Evolutionary conservation across 257 asterid genomes (phyloP).

Genomic region (Solanum appendiculatum): DNA sequence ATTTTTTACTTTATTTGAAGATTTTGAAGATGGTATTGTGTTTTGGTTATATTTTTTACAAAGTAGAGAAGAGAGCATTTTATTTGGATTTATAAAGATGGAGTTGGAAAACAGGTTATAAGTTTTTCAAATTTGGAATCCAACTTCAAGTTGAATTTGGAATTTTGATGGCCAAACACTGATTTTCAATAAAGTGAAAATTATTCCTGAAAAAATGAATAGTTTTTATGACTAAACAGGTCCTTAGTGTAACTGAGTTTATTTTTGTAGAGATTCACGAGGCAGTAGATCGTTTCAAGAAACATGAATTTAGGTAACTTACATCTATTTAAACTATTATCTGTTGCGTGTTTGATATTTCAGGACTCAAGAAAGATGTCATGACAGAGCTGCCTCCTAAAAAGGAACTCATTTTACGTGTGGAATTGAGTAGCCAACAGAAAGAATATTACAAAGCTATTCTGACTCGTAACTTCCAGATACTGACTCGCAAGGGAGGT

Average conservation of each 20-base stretch:
- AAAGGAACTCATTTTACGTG: conserved; percentile 91
- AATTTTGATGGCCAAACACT: neutral
- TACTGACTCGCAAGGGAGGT: conserved; percentile 94
- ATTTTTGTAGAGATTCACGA: neutral
- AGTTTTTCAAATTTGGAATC: neutral
- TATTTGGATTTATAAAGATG: neutral
- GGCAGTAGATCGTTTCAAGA: neutral
- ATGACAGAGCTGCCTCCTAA: conserved; percentile 93
- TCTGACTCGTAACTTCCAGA: conserved; percentile 89
- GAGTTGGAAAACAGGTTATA: neutral
- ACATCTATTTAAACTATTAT: neutral
- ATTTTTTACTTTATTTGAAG: neutral
- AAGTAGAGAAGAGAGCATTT: neutral
- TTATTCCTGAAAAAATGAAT: neutral
- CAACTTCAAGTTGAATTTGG: neutral
- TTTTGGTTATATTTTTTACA: neutral
- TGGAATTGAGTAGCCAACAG: conserved; percentile 89
- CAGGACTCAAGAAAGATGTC: conserved; percentile 97
- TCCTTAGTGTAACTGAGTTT: neutral
- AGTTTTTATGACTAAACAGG: neutral
- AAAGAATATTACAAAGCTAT: conserved; percentile 96
- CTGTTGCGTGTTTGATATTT: conserved; percentile 10
- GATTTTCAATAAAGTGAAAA: neutral
- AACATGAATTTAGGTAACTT: neutral
- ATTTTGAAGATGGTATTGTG: neutral